phyloP scores from a whole-genome alignment of 192 early-diverging fungal species.

The Obelidium mucronatum region DNA sequence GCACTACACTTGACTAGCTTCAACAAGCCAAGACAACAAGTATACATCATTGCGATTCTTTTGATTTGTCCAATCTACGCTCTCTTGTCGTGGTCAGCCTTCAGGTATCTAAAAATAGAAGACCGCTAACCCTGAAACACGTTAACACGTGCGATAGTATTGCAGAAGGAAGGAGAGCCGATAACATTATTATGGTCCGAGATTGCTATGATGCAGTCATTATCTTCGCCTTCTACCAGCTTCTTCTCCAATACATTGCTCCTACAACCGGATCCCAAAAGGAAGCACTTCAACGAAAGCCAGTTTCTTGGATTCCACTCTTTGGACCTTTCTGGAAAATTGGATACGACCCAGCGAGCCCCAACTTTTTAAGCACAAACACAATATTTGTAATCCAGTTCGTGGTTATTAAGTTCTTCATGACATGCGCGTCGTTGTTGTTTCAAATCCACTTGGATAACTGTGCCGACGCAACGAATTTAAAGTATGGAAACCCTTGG shows the following conservation, averaged over 20 bases:
- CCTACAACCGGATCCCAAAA: conserved; percentile 3
- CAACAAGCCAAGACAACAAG: background rate
- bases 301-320: conserved; percentile 44
- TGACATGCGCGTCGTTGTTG: background rate
- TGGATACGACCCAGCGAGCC: background rate
- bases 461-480: background rate
- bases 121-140: background rate
- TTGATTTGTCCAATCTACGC: background rate
- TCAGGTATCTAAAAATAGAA: background rate
- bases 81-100: background rate
- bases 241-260: conserved; percentile 2
- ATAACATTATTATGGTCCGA: background rate
- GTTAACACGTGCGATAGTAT: background rate
- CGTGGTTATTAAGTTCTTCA: background rate
- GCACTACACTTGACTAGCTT: conserved; percentile 1
- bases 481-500: conserved; percentile 15
- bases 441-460: background rate
- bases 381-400: conserved; percentile 3
- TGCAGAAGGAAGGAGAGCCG: background rate
- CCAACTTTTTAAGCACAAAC: background rate
- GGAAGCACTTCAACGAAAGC: conserved; percentile 34
- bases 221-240: background rate
- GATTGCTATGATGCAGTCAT: conserved; percentile 12
- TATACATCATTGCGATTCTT: background rate
- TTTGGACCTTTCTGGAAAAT: conserved; percentile 42